Conservation (phyloP, 2,329 filamentous ascomycete species). For the Fusarium sp. region DNA sequence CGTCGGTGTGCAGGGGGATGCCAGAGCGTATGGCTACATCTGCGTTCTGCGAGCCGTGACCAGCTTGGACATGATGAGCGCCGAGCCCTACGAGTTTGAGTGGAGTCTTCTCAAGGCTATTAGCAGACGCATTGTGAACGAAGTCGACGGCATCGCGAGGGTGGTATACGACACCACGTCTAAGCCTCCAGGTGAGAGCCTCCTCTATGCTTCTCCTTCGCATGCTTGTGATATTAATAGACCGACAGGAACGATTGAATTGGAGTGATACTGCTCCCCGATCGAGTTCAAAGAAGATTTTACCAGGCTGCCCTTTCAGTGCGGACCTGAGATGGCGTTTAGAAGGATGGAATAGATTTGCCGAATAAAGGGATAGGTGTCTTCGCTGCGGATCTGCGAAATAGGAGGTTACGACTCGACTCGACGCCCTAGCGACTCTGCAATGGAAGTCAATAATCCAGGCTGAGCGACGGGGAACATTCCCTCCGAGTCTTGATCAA, state of each 20-base stretch:
- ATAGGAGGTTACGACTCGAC: not conserved
- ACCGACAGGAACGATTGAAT: not conserved
- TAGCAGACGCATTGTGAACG: conserved; percentile 13
- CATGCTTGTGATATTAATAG: not conserved
- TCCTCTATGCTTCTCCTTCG: not conserved
- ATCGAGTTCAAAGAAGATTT: not conserved
- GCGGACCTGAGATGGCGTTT: not conserved
- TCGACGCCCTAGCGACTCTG: not conserved
- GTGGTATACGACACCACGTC: conserved; percentile 9
- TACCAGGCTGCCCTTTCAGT: not conserved
- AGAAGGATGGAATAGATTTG: not conserved
- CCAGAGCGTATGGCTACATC: conserved; percentile 19
- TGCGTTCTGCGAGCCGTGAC: conserved; percentile 49
- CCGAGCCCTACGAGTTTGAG: conserved; percentile 52
- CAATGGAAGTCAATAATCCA: not conserved
- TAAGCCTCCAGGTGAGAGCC: not conserved
- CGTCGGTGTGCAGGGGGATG: conserved; percentile 45
- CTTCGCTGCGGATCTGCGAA: not conserved
- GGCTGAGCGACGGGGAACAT: not conserved
- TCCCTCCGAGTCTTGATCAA: not conserved
- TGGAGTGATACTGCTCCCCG: not conserved
- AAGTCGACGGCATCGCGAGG: conserved; percentile 8
- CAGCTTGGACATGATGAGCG: conserved; percentile 70
- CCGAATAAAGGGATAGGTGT: not conserved
- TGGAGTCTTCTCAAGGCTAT: conserved; percentile 15